Base-by-base conservation (phyloP, 768 basidiomycete species). In the Termitomyces sp. region DNA sequence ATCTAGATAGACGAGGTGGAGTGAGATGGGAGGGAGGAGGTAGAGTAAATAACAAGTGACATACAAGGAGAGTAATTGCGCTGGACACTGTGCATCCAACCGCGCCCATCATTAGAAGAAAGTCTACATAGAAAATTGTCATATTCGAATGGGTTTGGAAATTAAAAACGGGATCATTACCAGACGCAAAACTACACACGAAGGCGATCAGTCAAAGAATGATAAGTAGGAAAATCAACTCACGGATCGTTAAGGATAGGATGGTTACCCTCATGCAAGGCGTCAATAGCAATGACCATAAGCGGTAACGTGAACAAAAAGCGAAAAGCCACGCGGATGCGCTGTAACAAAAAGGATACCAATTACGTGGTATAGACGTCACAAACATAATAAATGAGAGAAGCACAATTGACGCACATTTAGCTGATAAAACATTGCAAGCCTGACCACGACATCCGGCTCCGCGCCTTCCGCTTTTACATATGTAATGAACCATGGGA, bases 11-110 rank as follows among this genome's bases (percentile, higher is more conserved):
- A 7, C 6, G 20, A 9, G 18, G 49, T 50, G 12, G 47, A 33
- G 31, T 20, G 54, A 66, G 44, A 34, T 24, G 52, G 60, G 22
- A 22, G 37, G 47, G 48, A 51, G 16, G 53, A 36, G 33, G 24
- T 8, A 58, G 30, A 56, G 31, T 24, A 51, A 54, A 34, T 33
- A 50, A 46, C 24, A 42, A n/a, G 30, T 57, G 24, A 71, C 85
- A 66, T 66, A 91, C 91, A 34, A 93, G 77, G 34, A 93, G 77
- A 4, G 91, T 93, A 24, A 93, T 88, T 18, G 84, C 84, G 27
- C 91, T 91, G 4, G 91, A 93, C 22, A 90, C 78, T 66, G 92
- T 85, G 64, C 86, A 86, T 15, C 91, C 91, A 33, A 93, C 79
- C 18, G 80, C 89, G 22, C 83, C 86, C 55, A 87, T 64, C 83